Evolutionary conservation across 805 yeast species (phyloP), one percentile per base, ranked within the genome.

Genomic region (Pichia kluyveri): DNA sequence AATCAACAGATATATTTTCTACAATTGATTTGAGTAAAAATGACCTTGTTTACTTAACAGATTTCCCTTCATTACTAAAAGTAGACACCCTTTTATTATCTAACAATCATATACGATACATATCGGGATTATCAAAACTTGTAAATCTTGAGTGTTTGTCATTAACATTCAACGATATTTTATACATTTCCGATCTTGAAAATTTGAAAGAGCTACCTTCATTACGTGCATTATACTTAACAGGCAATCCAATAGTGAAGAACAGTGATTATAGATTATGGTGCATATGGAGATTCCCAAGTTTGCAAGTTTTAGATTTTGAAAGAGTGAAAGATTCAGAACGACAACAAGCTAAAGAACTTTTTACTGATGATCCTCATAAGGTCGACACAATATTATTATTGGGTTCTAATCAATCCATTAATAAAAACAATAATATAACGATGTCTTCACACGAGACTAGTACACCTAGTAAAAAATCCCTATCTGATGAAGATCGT

Each of bases 11-110:
- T 60, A 67, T 58, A 39, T 69, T 65, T 60, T 82, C 73, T 51
- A 77, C 73, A 15, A 64, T 91, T 3, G 97, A 91, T 61, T 60
- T 91, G 32, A 78, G 91, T 0, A 82, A 83, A 58, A 91, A 91
- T 63, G 82, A 78, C 34, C 65, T 91, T n/a, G 63, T 72, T 1
- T 70, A 69, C 3, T 54, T 91, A 7, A 71, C 74, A 15, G 70
- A 68, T 57, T 69, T 76, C 37, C 86, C 82, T 0, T 57, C 50
- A 19, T 58, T 74, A 39, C 44, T 47, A 32, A 73, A 71, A 38
- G 57, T 76, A 44, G 71, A 71, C 41, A 75, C 83, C 0, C 56
- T 91, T 2, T 67, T 89, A 9, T 55, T 82, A 23, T 82, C 84
- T 0, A 74, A 79, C 50, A 91, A 91, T 61, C 67, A 75, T 51